Conservation (phyloP, 257 asterid species). For the Ehretia macrophylla region DNA sequence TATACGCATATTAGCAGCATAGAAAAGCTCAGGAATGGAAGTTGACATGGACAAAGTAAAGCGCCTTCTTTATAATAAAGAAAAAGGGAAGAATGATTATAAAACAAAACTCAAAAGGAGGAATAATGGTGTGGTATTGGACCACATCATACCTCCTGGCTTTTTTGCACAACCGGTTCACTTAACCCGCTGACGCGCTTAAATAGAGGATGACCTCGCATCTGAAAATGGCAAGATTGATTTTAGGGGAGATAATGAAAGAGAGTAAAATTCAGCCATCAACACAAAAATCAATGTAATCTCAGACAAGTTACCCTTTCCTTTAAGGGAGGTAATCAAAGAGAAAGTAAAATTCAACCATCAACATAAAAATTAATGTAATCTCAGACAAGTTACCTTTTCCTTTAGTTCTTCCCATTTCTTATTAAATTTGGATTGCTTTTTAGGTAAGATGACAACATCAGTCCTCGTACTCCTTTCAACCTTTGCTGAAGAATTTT, state of each 20-base stretch:
- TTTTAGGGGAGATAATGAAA: constrained; percentile 4
- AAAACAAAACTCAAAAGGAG: not conserved
- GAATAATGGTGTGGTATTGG: not conserved
- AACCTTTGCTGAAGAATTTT: constrained; percentile 42
- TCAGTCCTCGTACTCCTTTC: constrained; percentile 80
- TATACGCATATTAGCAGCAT: no score
- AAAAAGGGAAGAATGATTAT: not conserved
- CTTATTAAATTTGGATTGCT: constrained; percentile 72
- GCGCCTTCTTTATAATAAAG: not conserved
- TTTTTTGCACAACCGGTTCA: constrained; percentile 74
- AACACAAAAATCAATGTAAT: not conserved
- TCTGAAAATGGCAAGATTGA: constrained; percentile 32
- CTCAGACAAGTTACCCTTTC: constrained; percentile 49
- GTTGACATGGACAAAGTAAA: no score
- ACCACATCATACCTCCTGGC: constrained; percentile 73
- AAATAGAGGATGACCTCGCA: constrained; percentile 70
- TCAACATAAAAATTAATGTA: no score
- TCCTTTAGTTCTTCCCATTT: constrained; percentile 79
- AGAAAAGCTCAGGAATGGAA: no score
- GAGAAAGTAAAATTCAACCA: not conserved
- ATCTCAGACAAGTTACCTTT: constrained; percentile 43
- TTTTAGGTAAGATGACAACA: constrained; percentile 62
- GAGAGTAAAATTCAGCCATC: not conserved
- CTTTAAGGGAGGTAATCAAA: no score
- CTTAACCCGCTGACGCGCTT: constrained; percentile 64